Conservation (phyloP, 78 protist genomes). For the Parvularia atlantis region DNA sequence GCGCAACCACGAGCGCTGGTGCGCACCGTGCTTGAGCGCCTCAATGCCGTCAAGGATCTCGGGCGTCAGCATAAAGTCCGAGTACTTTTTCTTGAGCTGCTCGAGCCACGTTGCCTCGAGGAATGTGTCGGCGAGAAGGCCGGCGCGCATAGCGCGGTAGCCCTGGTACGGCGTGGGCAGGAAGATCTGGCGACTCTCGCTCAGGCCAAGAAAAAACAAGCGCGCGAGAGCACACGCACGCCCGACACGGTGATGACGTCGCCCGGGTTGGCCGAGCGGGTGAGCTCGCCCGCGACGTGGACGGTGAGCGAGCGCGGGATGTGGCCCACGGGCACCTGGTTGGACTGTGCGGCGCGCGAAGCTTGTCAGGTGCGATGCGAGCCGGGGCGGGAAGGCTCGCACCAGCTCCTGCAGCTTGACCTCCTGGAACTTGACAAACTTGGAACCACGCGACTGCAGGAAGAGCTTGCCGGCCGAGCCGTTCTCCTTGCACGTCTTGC, state of each 20-base stretch:
- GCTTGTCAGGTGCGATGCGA: background rate
- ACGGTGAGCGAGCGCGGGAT: constrained; percentile 92
- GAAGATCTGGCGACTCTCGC: too few species aligned
- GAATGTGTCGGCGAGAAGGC: too few species aligned
- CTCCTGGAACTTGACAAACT: constrained; percentile 91
- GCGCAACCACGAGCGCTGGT: too few species aligned
- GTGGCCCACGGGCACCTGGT: constrained; percentile 94
- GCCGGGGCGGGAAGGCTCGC: background rate
- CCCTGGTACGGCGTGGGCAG: too few species aligned
- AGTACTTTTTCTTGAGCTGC: too few species aligned
- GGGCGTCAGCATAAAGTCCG: too few species aligned
- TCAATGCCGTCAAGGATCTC: too few species aligned
- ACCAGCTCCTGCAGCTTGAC: constrained; percentile 90
- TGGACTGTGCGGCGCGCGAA: background rate
- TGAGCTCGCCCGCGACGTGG: constrained; percentile 70
- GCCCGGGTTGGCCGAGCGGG: constrained; percentile 81
- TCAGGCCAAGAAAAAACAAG: too few species aligned
- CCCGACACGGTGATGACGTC: constrained; percentile 75
- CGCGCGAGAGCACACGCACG: background rate
- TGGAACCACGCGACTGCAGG: constrained; percentile 89
- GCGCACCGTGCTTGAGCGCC: too few species aligned
- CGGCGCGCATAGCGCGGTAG: too few species aligned
- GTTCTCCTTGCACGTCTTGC: constrained; percentile 32
- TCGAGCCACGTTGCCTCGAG: too few species aligned
- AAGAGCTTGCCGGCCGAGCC: constrained; percentile 32